Evolutionary conservation across 192 early-diverging fungal species (phyloP), one percentile per base, ranked within the genome.

Genomic region (Backusella mclennaniae): DNA sequence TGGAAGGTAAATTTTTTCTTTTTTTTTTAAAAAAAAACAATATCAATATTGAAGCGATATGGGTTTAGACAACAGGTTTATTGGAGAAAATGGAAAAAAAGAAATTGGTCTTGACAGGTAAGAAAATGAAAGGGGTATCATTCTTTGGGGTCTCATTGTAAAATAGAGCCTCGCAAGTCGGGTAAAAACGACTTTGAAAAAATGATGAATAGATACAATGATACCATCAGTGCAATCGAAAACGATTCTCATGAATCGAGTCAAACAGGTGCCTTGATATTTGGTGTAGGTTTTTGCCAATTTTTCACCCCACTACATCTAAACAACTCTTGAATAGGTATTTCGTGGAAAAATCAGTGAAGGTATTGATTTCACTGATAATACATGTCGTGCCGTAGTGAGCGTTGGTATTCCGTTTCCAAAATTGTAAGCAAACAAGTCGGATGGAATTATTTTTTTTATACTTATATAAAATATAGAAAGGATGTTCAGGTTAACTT

Each of bases 281-380:
- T 93, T 82, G 92, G 90, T n/a, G 92, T 80, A 76, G 33, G 33
- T 33, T 33, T 33, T 33, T 33, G 2, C 2, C 33, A 71, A 73
- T 59, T 1, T 11, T 41, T 41, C 39, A 3, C 1, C 31, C 33
- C 33, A 33, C 1, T 39, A 8, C 9, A 39, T 39, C 38, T 11
- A 39, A 39, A 39, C 1, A 8, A 12, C 38, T 39, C 38, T 39
- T 12, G 9, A 14, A 8, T 59, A 82, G 81, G 82, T 93, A 4
- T 94, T 88, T 70, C 85, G 91, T 19, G 93, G 93, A 3, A 94
- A 94, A 74, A 89, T 90, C 9, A 86, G 85, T 35, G 93, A 94
- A 80, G 92, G 93, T 4, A 87, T 94, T 67, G 93, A 94, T 74
- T 94, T 94, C 78, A 88, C 84, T 17, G 90, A 94, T 77, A 74